phyloP scores from a whole-genome alignment of 1,284 basidiomycete species.

The Trichosporon inkin region DNA sequence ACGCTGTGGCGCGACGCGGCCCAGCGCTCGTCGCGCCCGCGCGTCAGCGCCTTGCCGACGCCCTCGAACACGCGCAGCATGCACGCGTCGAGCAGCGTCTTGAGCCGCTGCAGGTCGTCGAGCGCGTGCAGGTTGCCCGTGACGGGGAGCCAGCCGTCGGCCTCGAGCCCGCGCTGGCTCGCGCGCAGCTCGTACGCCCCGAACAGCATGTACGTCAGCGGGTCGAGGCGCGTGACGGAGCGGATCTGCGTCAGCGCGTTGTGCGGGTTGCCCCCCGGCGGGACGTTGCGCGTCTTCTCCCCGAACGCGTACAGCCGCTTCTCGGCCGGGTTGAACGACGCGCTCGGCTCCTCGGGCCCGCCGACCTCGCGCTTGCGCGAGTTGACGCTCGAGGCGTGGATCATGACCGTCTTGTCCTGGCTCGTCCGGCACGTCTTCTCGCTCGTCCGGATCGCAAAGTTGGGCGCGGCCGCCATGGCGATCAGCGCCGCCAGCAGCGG shows the following conservation, averaged over 20 bases:
- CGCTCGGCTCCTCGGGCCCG: conserved; percentile 51
- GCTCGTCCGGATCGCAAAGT: conserved; percentile 79
- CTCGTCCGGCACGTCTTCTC: conserved; percentile 71
- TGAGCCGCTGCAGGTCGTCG: conserved; percentile 80
- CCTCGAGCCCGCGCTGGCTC: conserved; percentile 67
- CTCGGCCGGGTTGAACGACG: conserved; percentile 54
- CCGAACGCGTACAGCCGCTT: conserved; percentile 79
- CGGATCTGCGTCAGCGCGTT: conserved; percentile 55
- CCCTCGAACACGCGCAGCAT: conserved; percentile 92
- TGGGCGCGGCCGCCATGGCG: conserved; percentile 83
- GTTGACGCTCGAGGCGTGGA: conserved; percentile 86
- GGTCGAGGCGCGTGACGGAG: conserved; percentile 80
- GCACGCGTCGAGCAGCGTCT: conserved; percentile 73
- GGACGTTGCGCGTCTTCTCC: conserved; percentile 73
- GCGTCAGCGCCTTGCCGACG: conserved; percentile 54
- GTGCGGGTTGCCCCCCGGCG: conserved; percentile 37
- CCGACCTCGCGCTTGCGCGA: conserved; percentile 62
- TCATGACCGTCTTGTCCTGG: conserved; percentile 64
- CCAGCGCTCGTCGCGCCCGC: conserved; percentile 33
- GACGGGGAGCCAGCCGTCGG: conserved; percentile 88
- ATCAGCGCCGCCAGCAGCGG: conserved; percentile 83
- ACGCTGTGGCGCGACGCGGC: conserved; percentile 21
- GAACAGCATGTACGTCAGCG: conserved; percentile 86
- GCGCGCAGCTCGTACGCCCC: conserved; percentile 75
- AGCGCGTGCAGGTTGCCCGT: conserved; percentile 70